Evolutionary conservation across 2,329 filamentous ascomycete genomes (phyloP), one percentile per base, ranked within the genome.

Genomic region (Aspergillus felis): DNA sequence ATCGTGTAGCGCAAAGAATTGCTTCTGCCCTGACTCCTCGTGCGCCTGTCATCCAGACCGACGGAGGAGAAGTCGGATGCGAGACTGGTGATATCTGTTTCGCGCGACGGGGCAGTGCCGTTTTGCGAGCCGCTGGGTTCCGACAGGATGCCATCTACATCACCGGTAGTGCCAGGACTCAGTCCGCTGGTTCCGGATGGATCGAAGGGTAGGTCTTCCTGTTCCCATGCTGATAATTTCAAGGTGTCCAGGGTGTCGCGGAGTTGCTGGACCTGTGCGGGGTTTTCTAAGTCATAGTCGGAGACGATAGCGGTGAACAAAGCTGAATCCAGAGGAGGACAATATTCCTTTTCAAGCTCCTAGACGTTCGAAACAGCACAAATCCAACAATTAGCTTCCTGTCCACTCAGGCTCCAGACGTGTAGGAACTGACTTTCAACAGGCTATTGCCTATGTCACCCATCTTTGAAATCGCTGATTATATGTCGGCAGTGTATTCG

Each of bases 311-410:
- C 87, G 54, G 88, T 82, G 57, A 97, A 84, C 12, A 93, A 81
- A 0, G 90, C 84, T 62, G 91, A 84, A 64, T 97, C 92, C 44
- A 97, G 74, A 20, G 87, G 83, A 25, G 88, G 84, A 69, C 87
- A 87, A 68, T 91, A 93, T 62, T 88, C 84, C 60, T 86, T 81
- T 86, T 92, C 70, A 25, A 78, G 64, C 47, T 74, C 72, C 75
- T 77, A 50, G 24, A 42, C 29, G 4, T 22, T 20, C 20, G 25
- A 27, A 32, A 29, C 20, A 28, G n/a, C 28, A 20, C 10, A 25
- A 14, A 27, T 14, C 24, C 44, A 47, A 25, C 9, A 20, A 47
- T 47, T 25, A 47, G 44, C 22, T 25, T 24, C 42, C 4, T 24
- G 17, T 50, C 20, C 20, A 14, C 10, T 14, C 35, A 38, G 25